A percentile compares a stretch with the other conserved stretches of the same genome.
These are phyloP conservation scores for Diatrype stigma DNA, from an alignment of 2,329 filamentous ascomycete genomes.

Conservation along the genomic window DNA sequence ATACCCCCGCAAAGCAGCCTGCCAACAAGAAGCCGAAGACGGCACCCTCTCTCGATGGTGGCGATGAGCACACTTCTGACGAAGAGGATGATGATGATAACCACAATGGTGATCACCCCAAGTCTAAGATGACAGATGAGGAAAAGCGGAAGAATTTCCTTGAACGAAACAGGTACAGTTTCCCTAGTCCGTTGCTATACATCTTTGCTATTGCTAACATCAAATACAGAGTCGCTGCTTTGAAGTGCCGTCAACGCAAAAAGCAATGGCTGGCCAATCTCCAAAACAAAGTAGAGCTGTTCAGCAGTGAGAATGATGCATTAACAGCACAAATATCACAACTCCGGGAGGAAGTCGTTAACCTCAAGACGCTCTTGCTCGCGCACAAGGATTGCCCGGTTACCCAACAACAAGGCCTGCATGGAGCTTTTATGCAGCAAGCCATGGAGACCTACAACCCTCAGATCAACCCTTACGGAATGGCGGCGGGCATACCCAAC, in stretches of 20 bases:
- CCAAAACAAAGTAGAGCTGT: conserved; percentile 91
- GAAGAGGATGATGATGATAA: conserved; percentile 51
- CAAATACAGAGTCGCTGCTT: conserved; percentile 73
- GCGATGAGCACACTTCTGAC: conserved; percentile 46
- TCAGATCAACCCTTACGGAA: conserved; percentile 57
- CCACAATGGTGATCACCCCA: conserved; percentile 55
- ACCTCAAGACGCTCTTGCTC: conserved; percentile 85
- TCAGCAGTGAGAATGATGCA: conserved; percentile 85
- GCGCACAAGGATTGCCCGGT: conserved; percentile 97
- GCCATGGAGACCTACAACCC: conserved; percentile 50
- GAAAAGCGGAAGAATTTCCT: conserved; percentile 98
- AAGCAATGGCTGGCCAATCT: conserved; percentile 98
- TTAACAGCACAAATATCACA: conserved; percentile 79
- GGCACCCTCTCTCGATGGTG: conserved; percentile 29
- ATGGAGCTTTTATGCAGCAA: conserved; percentile 52
- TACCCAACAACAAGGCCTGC: conserved; percentile 77
- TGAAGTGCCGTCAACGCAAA: conserved; percentile 96
- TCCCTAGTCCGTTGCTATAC: not conserved
- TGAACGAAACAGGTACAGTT: conserved; percentile 82
- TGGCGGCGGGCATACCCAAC: conserved; percentile 47
- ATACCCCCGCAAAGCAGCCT: conserved; percentile 57
- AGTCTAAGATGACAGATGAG: conserved; percentile 90
- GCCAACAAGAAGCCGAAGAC: conserved; percentile 68
- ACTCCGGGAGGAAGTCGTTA: conserved; percentile 88
- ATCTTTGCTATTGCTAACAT: conserved; percentile 16